Evolutionary conservation across 164 flowering plant genomes (phyloP).

Genomic region (Saururus chinensis): DNA sequence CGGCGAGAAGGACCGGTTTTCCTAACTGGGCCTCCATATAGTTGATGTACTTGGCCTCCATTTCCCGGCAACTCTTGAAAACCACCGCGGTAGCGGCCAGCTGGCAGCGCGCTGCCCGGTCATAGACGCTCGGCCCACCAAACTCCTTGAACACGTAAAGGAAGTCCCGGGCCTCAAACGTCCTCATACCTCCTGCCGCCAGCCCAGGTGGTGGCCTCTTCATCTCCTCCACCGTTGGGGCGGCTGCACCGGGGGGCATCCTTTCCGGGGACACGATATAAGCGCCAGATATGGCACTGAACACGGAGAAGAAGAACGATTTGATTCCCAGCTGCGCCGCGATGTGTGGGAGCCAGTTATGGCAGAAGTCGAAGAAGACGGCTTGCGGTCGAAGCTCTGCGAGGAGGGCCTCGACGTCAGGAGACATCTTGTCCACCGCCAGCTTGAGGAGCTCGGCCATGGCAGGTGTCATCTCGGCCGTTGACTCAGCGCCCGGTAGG

Average conservation of each 20-base stretch:
- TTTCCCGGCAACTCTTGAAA: conserved; percentile 7
- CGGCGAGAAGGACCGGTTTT: conserved; percentile 12
- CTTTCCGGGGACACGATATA: conserved; percentile 3
- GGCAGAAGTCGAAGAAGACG: conserved; percentile 1
- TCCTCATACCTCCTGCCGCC: conserved; percentile 7
- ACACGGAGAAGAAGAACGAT: conserved; percentile 2
- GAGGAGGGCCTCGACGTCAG: not conserved
- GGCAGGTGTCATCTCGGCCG: conserved; percentile 6
- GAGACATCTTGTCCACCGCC: not conserved
- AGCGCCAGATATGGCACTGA: conserved; percentile 9
- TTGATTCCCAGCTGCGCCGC: not conserved
- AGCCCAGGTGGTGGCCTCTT: conserved; percentile 19
- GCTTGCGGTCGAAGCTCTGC: not conserved
- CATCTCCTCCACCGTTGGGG: not conserved
- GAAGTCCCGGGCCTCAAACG: conserved; percentile 13
- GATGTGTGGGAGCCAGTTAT: not conserved
- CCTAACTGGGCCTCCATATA: conserved; percentile 5
- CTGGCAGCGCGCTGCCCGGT: not conserved
- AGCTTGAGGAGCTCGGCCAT: conserved; percentile 21
- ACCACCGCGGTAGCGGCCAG: not conserved
- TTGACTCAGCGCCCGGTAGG: conserved; percentile 11
- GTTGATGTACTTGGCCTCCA: conserved; percentile 13
- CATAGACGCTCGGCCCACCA: conserved; percentile 4
- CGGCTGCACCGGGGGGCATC: not conserved
- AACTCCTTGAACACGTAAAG: conserved; percentile 9